Evolutionary conservation across 2,329 filamentous ascomycete species (phyloP), one percentile per base, ranked within the genome.

Genomic region (Coleophoma cylindrospora): DNA sequence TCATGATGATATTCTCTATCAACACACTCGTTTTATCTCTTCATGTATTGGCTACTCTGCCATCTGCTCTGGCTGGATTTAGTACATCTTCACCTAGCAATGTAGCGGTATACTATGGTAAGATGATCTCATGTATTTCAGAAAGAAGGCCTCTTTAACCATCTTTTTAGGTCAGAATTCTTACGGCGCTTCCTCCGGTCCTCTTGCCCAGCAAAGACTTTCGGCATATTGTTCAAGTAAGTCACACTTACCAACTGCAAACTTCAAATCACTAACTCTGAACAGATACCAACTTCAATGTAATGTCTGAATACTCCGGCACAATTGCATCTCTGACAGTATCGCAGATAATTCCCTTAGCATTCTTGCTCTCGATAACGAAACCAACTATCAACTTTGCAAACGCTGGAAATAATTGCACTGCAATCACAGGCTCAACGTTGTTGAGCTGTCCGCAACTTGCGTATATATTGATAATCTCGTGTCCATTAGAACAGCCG

Each of bases 81-180:
- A 67, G 74, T 53, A 53, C 76, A 4, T 61, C 60, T n/a, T 71
- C 74, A 1, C 58, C 62, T 2, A 70, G 64, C 45, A 87, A 86
- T 58, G 62, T 87, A 48, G 82, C 77, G 22, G 72, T 86, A 2
- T 88, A 88, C 64, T 88, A 84, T 84, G 84, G 83, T 70, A 27
- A 27, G 27, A 8, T 5, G 7, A 27, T 5, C 27, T 27, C 6
- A 66, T 59, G 66, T 32, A 40, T 13, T 48, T 49, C 36, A 41
- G n/a, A 33, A 21, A 8, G 22, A 32, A 47, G 8, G 46, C 17
- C 46, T 11, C 12, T 27, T 55, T 11, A 61, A 36, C 45, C 34
- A 71, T 69, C 32, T 19, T 48, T 34, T 49, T 27, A 68, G 63
- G 76, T 4, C 84, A 87, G 61, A 87, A 87, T 63, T 87, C 83